Evolutionary conservation across 805 yeast genomes (phyloP).

Genomic region (Phaffomyces antillensis): DNA sequence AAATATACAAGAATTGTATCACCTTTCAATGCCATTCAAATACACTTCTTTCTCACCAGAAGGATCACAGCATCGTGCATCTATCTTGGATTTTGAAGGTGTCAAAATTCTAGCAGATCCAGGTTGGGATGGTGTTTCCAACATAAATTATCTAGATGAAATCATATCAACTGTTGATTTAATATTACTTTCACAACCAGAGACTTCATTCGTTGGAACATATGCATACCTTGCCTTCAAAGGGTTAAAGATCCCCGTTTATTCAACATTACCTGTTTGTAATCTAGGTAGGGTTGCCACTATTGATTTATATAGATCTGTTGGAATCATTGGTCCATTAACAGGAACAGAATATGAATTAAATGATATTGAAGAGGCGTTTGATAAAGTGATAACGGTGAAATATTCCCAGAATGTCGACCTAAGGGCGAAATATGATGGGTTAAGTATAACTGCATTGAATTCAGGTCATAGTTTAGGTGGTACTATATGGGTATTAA

Average conservation of each 20-base stretch:
- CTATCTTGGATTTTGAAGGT: constrained; percentile 50
- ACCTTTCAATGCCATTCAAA: constrained; percentile 20
- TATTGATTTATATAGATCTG: constrained; percentile 69
- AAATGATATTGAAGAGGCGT: constrained; percentile 71
- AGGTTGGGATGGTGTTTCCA: constrained; percentile 56
- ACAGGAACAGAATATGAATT: constrained; percentile 51
- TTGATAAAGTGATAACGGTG: constrained; percentile 60
- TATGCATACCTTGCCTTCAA: constrained; percentile 62
- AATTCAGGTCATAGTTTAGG: constrained; percentile 93
- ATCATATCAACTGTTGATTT: constrained; percentile 49
- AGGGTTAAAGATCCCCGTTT: constrained; percentile 60
- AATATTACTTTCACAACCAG: constrained; percentile 80
- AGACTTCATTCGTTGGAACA: constrained; percentile 74
- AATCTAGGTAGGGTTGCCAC: constrained; percentile 82
- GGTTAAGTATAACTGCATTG: constrained; percentile 65
- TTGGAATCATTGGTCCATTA: constrained; percentile 71
- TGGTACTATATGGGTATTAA: constrained; percentile 82
- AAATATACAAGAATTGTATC: no score
- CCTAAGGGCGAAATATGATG: constrained; percentile 52
- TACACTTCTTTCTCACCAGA: constrained; percentile 22
- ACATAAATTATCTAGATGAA: constrained; percentile 34
- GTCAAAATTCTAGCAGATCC: constrained; percentile 64
- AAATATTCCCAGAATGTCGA: constrained; percentile 75
- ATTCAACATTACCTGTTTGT: constrained; percentile 83
- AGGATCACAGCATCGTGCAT: constrained; percentile 28